Percentiles rank a stretch among this genome's conserved stretches.
phyloP scores from a whole-genome alignment of 345 rosid genomes.

The Camelina neglecta region DNA sequence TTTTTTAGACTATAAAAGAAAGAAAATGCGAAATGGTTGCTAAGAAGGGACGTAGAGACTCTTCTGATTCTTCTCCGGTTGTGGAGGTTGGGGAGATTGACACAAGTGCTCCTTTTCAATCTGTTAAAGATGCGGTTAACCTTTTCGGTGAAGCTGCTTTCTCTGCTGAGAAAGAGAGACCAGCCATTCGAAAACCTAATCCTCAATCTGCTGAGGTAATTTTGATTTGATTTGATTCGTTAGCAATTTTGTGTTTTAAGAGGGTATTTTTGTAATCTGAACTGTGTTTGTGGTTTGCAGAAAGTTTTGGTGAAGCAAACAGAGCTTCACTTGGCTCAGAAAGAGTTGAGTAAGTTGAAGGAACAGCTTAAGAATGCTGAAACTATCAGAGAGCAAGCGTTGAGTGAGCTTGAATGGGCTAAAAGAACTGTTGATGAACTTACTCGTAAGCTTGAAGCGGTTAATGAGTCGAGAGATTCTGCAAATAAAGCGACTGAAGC shows the following conservation, averaged over 20 bases:
- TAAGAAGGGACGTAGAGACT: slow-evolving; percentile 62
- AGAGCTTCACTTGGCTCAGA: slow-evolving; percentile 83
- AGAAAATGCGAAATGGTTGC: slow-evolving; percentile 65
- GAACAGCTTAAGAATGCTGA: slow-evolving; percentile 82
- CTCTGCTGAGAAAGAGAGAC: slow-evolving; percentile 82
- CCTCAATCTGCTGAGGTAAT: slow-evolving; percentile 85
- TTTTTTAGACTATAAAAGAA: slow-evolving; percentile 11
- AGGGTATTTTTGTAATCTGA: not conserved
- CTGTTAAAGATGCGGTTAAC: slow-evolving; percentile 91
- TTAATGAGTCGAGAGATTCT: slow-evolving; percentile 64
- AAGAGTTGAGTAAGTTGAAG: slow-evolving; percentile 74
- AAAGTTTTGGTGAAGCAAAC: slow-evolving; percentile 80
- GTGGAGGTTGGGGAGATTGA: slow-evolving; percentile 97
- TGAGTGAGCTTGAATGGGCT: slow-evolving; percentile 76
- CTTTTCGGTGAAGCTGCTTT: slow-evolving; percentile 92
- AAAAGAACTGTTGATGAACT: slow-evolving; percentile 74
- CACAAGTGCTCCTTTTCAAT: slow-evolving; percentile 95
- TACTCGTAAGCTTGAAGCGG: slow-evolving; percentile 57
- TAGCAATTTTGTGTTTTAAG: not conserved
- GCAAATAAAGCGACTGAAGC: slow-evolving; percentile 68
- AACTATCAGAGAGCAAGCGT: slow-evolving; percentile 70
- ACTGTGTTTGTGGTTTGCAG: slow-evolving; percentile 50
- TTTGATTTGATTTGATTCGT: slow-evolving; percentile 21
- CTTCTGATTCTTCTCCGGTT: slow-evolving; percentile 57
- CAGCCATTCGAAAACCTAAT: slow-evolving; percentile 63